Conservation (phyloP, 768 basidiomycete genomes). For the Serendipita sp. region DNA sequence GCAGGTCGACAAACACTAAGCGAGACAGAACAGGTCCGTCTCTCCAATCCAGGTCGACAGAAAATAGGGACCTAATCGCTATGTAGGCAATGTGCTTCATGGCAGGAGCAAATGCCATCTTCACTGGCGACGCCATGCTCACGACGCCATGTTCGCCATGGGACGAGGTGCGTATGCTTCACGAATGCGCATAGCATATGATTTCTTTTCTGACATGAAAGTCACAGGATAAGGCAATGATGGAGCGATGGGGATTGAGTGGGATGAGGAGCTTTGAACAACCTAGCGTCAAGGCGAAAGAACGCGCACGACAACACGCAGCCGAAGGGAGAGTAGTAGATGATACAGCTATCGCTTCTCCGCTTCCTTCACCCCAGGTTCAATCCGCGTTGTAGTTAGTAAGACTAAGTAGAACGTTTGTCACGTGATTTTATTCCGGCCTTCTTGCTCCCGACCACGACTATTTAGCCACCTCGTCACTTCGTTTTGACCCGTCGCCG, state of each 20-base stretch:
- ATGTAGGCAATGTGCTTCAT: conserved; percentile 79
- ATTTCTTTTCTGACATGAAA: neutral
- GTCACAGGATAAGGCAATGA: conserved; percentile 76
- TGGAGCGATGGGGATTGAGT: conserved; percentile 79
- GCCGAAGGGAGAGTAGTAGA: too few relatives aligned
- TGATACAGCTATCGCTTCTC: neutral
- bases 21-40: conserved; percentile 58
- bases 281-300: conserved; percentile 16
- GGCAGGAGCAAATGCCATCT: conserved; percentile 96
- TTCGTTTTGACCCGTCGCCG: too few relatives aligned
- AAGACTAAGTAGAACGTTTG: neutral
- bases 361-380: neutral
- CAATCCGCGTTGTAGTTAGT: neutral
- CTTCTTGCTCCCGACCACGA: neutral
- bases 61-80: neutral
- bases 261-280: conserved; percentile 89
- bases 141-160: conserved; percentile 94
- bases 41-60: neutral
- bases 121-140: conserved; percentile 96
- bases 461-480: neutral
- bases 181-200: neutral
- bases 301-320: neutral
- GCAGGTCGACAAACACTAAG: conserved; percentile 80
- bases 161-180: conserved; percentile 52
- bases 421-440: neutral